Conservation (phyloP, 176 grass and related monocot genomes). For the Ampelocalamus luodianensis region DNA sequence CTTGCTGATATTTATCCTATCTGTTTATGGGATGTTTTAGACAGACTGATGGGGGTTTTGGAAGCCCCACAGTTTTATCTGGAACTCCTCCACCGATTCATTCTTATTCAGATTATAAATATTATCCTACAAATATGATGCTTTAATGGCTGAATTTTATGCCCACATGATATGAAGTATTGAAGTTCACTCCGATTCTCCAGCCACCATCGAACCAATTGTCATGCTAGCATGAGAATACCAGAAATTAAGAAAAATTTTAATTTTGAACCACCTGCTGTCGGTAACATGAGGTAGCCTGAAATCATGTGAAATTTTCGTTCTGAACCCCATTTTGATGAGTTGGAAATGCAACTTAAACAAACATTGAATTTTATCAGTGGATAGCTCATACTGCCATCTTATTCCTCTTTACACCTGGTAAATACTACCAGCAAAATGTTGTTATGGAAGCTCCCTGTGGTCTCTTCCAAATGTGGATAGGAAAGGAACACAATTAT, state of each 20-base stretch:
- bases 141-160: conserved; percentile 28
- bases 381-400: conserved; percentile 14
- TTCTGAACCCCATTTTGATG: not conserved
- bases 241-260: conserved; percentile 13
- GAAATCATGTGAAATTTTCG: conserved; percentile 27
- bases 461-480: not conserved
- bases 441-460: not conserved
- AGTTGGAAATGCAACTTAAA: not conserved
- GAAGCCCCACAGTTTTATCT: conserved; percentile 7
- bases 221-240: not conserved
- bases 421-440: conserved; percentile 12
- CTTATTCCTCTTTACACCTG: not conserved
- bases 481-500: not conserved
- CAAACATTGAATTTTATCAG: not conserved
- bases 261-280: not conserved
- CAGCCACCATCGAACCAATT: conserved; percentile 1
- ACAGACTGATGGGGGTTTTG: not conserved
- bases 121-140: not conserved
- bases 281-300: not conserved
- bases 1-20: conserved; percentile 8
- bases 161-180: not conserved
- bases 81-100: conserved; percentile 24
- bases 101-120: conserved; percentile 11
- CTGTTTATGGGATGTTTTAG: conserved; percentile 21
- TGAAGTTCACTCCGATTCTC: conserved; percentile 14